A percentile compares a stretch with the other conserved stretches of the same genome.
Conservation (phyloP, 495 filamentous ascomycete species). For the Hypoxylon fragiforme region DNA sequence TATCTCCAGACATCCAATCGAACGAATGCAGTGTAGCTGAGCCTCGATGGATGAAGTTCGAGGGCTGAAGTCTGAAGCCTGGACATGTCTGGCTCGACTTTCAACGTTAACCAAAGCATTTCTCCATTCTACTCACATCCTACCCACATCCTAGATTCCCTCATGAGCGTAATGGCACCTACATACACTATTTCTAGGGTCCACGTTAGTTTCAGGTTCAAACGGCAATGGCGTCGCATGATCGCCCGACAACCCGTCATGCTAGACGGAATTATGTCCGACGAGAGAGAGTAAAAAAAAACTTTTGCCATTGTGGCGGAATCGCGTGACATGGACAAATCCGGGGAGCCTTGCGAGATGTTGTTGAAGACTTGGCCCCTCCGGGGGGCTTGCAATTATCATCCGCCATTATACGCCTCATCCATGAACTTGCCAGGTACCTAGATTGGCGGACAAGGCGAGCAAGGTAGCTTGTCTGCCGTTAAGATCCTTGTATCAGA, state of each 20-base stretch:
- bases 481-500: slow-evolving; percentile 33
- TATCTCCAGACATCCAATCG: slow-evolving; percentile 8
- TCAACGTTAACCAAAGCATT: slow-evolving; percentile 16
- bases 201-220: slow-evolving; percentile 24
- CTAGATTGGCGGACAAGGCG: too few species aligned
- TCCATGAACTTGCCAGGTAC: slow-evolving; percentile 12
- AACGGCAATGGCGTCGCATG: slow-evolving; percentile 11
- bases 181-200: neutral
- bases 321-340: slow-evolving; percentile 26
- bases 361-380: slow-evolving; percentile 16
- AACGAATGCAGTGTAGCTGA: slow-evolving; percentile 12
- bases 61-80: neutral
- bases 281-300: slow-evolving; percentile 33
- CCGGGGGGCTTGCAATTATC: slow-evolving; percentile 15
- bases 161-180: slow-evolving; percentile 5
- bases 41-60: slow-evolving; percentile 8
- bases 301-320: slow-evolving; percentile 14
- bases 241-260: slow-evolving; percentile 11
- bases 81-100: slow-evolving; percentile 18
- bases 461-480: slow-evolving; percentile 10
- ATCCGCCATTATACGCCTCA: slow-evolving; percentile 20
- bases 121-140: slow-evolving; percentile 1
- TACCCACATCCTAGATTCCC: slow-evolving; percentile 11
- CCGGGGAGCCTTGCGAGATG: slow-evolving; percentile 19
- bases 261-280: slow-evolving; percentile 24